phyloP scores from a whole-genome alignment of 148 eudicot genomes.

The Spergularia bocconei region DNA sequence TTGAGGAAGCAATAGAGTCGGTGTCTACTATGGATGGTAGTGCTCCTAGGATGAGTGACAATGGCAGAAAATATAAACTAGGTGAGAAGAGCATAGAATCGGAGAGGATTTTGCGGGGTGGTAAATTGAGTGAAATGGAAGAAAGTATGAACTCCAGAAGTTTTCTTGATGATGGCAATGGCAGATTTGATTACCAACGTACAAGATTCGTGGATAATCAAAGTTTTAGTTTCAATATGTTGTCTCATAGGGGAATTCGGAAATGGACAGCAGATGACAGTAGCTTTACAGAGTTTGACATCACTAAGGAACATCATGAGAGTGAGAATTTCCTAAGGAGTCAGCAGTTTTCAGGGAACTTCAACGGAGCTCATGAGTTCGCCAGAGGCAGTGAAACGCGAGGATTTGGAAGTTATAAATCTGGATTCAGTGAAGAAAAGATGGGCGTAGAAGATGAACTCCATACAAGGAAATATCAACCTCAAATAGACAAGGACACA shows the following conservation, averaged over 20 bases:
- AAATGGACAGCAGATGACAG: conserved; percentile 32
- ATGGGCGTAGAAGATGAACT: conserved; percentile 31
- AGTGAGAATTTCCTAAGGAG: conserved; percentile 28
- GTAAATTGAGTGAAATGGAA: conserved; percentile 30
- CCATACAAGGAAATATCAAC: conserved; percentile 25
- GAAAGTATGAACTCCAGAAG: conserved; percentile 22
- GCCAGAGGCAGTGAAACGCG: conserved; percentile 21
- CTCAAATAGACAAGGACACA: conserved; percentile 21
- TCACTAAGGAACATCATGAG: conserved; percentile 30
- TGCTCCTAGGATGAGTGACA: conserved; percentile 16
- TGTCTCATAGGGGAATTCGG: conserved; percentile 34
- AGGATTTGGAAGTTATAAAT: conserved; percentile 29
- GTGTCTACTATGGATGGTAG: conserved; percentile 13
- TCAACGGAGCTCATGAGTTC: conserved; percentile 33
- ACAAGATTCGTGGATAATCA: conserved; percentile 30
- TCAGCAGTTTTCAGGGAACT: conserved; percentile 27
- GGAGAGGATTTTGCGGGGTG: conserved; percentile 24
- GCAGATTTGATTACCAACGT: conserved; percentile 28
- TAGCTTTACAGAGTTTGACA: conserved; percentile 34
- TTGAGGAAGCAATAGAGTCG: conserved; percentile 29
- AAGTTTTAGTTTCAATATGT: conserved; percentile 29
- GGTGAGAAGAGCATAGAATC: conserved; percentile 22
- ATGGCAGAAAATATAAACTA: conserved; percentile 19
- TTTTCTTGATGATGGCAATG: conserved; percentile 27
- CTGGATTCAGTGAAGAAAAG: conserved; percentile 25